Conservation (phyloP, 345 rosid species). For the Nasturtium officinale region DNA sequence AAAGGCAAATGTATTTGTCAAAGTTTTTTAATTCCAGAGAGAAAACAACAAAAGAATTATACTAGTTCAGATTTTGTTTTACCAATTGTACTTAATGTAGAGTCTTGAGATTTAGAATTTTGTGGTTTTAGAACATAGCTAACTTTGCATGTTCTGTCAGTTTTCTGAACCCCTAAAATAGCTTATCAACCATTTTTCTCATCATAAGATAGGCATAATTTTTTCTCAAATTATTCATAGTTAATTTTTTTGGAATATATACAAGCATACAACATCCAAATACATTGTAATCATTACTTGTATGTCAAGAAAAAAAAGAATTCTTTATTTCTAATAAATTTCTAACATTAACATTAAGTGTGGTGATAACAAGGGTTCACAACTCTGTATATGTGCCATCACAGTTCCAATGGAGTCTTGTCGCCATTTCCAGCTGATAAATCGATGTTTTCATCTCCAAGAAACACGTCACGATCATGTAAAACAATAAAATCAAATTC, state of each 20-base stretch:
- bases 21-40: too few relatives aligned
- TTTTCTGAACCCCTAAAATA: background rate
- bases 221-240: background rate
- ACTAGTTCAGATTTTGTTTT: background rate
- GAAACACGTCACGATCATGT: too few relatives aligned
- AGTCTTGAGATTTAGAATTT: background rate
- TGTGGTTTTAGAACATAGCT: background rate
- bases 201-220: background rate
- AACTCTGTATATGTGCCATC: background rate
- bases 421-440: background rate
- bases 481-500: background rate
- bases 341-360: constrained; percentile 9
- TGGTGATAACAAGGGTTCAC: background rate
- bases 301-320: background rate
- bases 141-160: background rate
- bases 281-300: constrained; percentile 20
- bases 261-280: too few relatives aligned
- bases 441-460: background rate
- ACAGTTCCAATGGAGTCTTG: background rate
- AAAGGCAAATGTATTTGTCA: too few relatives aligned
- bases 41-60: background rate
- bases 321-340: constrained; percentile 2
- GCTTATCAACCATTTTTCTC: background rate
- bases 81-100: background rate
- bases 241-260: too few relatives aligned